A percentile compares a stretch with the other conserved stretches of the same genome.
phyloP scores from a whole-genome alignment of 371 early-diverging fungal genomes.

The Apophysomyces variabilis region DNA sequence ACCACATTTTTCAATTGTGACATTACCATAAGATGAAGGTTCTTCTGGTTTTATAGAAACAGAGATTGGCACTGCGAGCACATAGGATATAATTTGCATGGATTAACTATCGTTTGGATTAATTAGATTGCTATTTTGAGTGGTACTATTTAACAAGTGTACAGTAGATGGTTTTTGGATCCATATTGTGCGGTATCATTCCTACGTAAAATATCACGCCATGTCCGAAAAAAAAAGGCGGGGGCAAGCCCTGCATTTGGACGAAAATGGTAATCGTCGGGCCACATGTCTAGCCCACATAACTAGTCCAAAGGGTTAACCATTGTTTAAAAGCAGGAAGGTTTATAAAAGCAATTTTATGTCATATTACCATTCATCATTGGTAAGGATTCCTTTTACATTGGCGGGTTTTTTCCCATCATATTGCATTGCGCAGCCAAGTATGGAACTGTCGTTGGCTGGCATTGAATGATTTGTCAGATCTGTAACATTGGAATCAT shows the following conservation, averaged over 20 bases:
- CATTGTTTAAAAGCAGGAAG: background rate
- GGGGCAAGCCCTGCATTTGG: background rate
- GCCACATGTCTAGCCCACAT: background rate
- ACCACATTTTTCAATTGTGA: background rate
- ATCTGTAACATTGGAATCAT: background rate
- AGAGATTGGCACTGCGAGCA: too few species aligned
- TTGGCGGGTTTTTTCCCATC: too few species aligned
- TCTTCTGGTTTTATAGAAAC: too few species aligned
- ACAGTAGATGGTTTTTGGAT: background rate
- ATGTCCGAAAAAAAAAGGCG: background rate
- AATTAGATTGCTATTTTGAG: too few species aligned
- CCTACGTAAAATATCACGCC: constrained; percentile 2
- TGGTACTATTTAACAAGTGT: too few species aligned
- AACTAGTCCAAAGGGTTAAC: background rate
- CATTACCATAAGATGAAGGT: background rate
- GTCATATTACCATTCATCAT: background rate
- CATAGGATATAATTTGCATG: too few species aligned
- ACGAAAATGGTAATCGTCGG: constrained; percentile 2
- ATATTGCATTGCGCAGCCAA: too few species aligned
- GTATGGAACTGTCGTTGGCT: background rate
- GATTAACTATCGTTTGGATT: too few species aligned
- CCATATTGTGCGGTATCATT: background rate
- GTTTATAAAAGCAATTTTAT: background rate
- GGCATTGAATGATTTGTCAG: background rate
- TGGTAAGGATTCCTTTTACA: too few species aligned